Percentiles rank a stretch among this genome's conserved stretches.
Conservation (phyloP, 306 rosid species). For the Vigna reflexopilosa region DNA sequence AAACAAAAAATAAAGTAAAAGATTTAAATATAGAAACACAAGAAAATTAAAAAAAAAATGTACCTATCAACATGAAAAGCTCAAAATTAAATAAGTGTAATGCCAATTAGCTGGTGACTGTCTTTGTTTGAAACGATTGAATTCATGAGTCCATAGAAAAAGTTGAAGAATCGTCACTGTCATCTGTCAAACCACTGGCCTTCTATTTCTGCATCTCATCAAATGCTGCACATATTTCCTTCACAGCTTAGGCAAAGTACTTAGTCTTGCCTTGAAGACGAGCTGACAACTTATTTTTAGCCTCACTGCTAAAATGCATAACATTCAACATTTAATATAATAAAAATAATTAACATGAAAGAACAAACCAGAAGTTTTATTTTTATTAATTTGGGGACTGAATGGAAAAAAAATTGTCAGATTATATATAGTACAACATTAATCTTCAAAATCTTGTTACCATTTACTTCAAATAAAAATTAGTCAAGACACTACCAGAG, state of each 20-base stretch:
- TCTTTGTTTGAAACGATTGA: too few species aligned
- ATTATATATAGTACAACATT: constrained; percentile 9
- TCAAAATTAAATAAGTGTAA: too few species aligned
- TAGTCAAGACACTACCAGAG: background rate
- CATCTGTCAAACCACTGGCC: constrained; percentile 63
- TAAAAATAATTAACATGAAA: constrained; percentile 22
- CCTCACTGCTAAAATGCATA: constrained; percentile 59
- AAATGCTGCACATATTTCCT: constrained; percentile 86
- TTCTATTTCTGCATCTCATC: constrained; percentile 74
- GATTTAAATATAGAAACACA: background rate
- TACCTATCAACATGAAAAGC: constrained; percentile 63
- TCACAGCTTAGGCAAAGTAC: constrained; percentile 85
- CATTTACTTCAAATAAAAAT: background rate
- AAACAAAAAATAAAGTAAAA: constrained; percentile 6
- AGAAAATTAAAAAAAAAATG: constrained; percentile 18
- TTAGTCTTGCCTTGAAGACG: constrained; percentile 81
- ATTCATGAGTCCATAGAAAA: too few species aligned
- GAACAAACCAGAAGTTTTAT: constrained; percentile 20
- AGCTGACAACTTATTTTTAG: constrained; percentile 70
- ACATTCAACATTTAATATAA: constrained; percentile 20
- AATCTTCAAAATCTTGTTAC: constrained; percentile 12
- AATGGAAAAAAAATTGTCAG: constrained; percentile 24
- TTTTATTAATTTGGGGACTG: constrained; percentile 4
- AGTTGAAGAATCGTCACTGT: constrained; percentile 57
- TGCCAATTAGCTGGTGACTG: too few species aligned